Base-by-base conservation (phyloP, 1,284 basidiomycete genomes). In the Bjerkandera adusta region DNA sequence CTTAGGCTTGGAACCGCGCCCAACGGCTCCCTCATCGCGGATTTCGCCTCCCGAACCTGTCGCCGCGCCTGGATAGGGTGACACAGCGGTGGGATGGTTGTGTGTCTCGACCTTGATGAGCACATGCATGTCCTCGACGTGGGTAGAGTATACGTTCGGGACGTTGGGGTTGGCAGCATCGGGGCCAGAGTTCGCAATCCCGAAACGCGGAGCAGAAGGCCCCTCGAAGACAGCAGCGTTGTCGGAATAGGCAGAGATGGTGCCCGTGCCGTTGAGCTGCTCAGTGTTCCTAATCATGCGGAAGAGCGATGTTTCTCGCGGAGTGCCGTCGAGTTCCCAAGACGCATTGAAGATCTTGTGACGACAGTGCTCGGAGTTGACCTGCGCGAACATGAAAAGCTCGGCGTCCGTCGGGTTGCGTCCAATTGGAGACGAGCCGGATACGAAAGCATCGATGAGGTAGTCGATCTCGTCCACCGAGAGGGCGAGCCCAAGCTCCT, bases 301-400 rank as follows among this genome's bases (percentile, higher is more conserved):
- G 69, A 99, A 99, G 22, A 99, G 81, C 5, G 92, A 92, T 50
- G 77, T 73, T 51, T 88, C 80, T 62, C 83, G 76, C n/a, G 71
- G 60, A 30, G 74, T 60, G 4, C 77, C 85, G 60, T 97, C 89
- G 55, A 97, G 83, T 18, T 85, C 90, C 97, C 97, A 99, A 33
- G 89, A 80, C 0, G 97, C 95, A 64, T 99, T 99, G 76, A 99
- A 99, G 58, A 98, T 99, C 72, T 99, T 99, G 78, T 99, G 97
- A 37, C 97, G 81, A 68, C 97, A 99, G 67, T 99, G 97, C 69
- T 99, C 97, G 33, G 95, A 98, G 72, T 99, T 99, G 66, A 99
- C 96, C 66, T 99, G 97, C 13, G 97, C 96, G 65, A 99, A 99
- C 96, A 99, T 99, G 79, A 99, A 99, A 15, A 99, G 77, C 66